Evolutionary conservation across 192 early-diverging fungal genomes (phyloP), one percentile per base, ranked within the genome.

Genomic region (Gaertneriomyces sp.): DNA sequence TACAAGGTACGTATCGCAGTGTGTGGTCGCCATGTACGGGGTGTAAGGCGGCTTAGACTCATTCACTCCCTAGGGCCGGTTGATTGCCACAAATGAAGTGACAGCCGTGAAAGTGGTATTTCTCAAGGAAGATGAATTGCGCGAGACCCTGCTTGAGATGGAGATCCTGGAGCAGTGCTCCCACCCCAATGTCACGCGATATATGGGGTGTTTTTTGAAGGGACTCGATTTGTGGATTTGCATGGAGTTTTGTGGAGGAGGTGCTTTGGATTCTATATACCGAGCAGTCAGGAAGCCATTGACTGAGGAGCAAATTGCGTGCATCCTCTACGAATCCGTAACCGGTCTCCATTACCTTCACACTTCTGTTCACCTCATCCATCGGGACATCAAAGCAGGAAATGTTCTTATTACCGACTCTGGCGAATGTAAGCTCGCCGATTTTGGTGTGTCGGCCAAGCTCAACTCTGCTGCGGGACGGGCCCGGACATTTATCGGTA

Each of bases 71-170:
- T 56, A 86, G 85, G 85, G 80, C 44, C 73, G 78, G 47, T 61
- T 86, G 16, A 58, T 78, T 43, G 64, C 74, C 25, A 71, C 76
- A 38, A 76, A 78, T 50, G 84, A 83, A 52, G 71, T 82, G 9
- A 70, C 79, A 17, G 85, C 85, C 47, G 76, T 87, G 39, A 87
- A 87, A 66, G 85, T 87, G 41, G 85, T 87, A 38, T 79, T 80
- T 40, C 63, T 87, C 25, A 87, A 87, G 54, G 85, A 87, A 58
- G 84, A 86, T 45, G 85, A 87, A 66, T 73, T 87, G 42, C 77
- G 76, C 42, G 85, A 87, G 59, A 87, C 85, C 42, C 73, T 86
- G 42, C 76, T 86, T n/a, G 85, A 87, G 71, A 86, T 87, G 85
- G 85, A 87, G 54, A 85, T 87, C 47, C 60, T 87, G 68, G 65